Evolutionary conservation across 345 rosid genomes (phyloP).

Genomic region (Tarenaya hassleriana): DNA sequence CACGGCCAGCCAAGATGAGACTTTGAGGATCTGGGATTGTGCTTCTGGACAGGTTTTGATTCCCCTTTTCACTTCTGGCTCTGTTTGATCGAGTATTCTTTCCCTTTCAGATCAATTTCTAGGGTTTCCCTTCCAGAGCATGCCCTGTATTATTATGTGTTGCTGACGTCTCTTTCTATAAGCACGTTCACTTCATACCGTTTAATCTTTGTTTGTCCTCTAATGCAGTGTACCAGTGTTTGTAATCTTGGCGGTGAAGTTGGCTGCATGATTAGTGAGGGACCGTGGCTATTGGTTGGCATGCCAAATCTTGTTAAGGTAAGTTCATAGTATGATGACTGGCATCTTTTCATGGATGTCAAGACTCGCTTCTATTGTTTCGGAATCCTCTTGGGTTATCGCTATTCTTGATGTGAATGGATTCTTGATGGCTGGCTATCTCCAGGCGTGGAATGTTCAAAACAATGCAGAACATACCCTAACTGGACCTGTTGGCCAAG

Average conservation of each 20-base stretch:
- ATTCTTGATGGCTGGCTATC: too few species aligned
- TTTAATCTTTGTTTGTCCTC: conserved; percentile 8
- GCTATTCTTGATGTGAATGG: conserved; percentile 2
- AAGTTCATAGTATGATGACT: conserved; percentile 14
- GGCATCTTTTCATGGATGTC: background rate
- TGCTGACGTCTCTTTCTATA: too few species aligned
- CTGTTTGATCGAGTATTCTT: too few species aligned
- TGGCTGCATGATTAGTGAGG: conserved; percentile 91
- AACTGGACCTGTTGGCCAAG: too few species aligned
- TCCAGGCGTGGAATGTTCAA: conserved; percentile 81
- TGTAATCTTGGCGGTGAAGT: conserved; percentile 74
- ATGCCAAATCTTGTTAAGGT: conserved; percentile 84
- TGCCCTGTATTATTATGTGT: too few species aligned
- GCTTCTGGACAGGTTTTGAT: conserved; percentile 82
- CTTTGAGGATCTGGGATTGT: conserved; percentile 88
- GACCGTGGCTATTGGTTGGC: conserved; percentile 95
- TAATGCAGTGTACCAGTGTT: conserved; percentile 54
- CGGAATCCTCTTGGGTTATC: background rate
- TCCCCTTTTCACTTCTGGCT: too few species aligned
- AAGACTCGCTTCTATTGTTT: background rate
- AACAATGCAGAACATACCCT: conserved; percentile 64
- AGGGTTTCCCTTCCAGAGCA: too few species aligned
- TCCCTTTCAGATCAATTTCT: too few species aligned
- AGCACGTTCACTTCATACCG: background rate
- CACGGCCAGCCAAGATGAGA: conserved; percentile 81